These are phyloP conservation scores for Malus hybrid DNA, from an alignment of 331 rosid species.

Conservation along the genomic window DNA sequence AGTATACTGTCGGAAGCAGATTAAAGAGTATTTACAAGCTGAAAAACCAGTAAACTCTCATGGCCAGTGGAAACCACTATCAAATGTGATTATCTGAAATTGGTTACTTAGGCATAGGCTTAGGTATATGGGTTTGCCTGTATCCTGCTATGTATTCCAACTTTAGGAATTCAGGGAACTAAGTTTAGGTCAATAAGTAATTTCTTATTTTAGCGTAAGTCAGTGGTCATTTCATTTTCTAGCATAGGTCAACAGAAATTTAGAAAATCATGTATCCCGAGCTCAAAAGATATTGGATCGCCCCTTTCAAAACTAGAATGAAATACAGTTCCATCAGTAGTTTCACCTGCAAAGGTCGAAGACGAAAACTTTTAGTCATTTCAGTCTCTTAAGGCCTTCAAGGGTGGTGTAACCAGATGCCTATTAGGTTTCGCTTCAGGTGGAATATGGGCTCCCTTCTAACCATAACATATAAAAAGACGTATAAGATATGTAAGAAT, in stretches of 20 bases:
- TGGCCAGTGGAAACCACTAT: background rate
- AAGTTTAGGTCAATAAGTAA: too few species aligned
- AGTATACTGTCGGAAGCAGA: background rate
- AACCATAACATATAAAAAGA: background rate
- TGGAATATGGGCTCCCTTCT: background rate
- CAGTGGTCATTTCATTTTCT: slow-evolving; percentile 38
- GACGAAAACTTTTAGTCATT: background rate
- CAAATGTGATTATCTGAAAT: background rate
- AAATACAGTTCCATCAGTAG: slow-evolving; percentile 94
- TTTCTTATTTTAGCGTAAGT: background rate
- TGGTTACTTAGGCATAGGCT: background rate
- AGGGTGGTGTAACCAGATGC: background rate
- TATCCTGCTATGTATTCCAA: background rate
- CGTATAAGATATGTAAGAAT: background rate
- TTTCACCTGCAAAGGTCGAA: slow-evolving; percentile 57
- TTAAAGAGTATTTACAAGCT: background rate
- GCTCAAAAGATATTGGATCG: slow-evolving; percentile 80
- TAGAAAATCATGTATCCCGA: slow-evolving; percentile 26
- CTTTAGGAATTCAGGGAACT: background rate
- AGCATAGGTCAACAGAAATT: too few species aligned
- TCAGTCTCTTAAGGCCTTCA: background rate
- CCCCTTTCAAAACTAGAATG: slow-evolving; percentile 88
- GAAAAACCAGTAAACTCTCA: background rate
- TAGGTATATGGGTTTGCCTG: too few species aligned
- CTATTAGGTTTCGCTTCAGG: background rate